phyloP scores from a whole-genome alignment of 2,329 filamentous ascomycete species.

The Ophiostoma ips region DNA sequence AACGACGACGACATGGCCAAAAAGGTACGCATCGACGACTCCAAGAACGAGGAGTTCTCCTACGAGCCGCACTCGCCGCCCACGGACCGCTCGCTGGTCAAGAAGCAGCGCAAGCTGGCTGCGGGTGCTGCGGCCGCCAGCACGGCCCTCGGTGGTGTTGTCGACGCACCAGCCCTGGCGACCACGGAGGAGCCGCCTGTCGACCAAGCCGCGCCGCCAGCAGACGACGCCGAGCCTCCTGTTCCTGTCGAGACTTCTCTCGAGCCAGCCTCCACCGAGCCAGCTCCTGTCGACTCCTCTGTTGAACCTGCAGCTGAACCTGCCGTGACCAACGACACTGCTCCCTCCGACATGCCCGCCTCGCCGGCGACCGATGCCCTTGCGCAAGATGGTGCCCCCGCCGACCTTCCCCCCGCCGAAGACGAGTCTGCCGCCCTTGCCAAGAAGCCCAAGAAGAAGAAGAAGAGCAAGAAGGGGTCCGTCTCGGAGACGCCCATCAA shows the following conservation, averaged over 20 bases:
- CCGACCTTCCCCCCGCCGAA: no score
- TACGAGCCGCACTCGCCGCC: neutral
- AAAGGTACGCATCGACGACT: neutral
- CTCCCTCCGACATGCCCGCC: no score
- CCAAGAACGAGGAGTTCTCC: neutral
- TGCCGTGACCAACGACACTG: no score
- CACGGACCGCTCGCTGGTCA: no score
- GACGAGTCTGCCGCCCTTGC: no score
- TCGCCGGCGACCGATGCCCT: no score
- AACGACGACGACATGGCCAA: neutral
- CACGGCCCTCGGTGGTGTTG: no score
- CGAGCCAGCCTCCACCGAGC: neutral
- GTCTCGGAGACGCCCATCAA: neutral
- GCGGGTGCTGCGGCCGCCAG: slow-evolving; percentile 3
- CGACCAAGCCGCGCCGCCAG: neutral
- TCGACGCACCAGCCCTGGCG: no score
- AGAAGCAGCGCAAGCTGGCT: slow-evolving; percentile 10
- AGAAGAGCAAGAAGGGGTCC: no score
- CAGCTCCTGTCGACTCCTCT: neutral
- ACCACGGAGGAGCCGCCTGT: neutral
- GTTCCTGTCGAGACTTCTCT: neutral
- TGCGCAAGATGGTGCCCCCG: no score
- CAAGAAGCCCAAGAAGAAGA: no score
- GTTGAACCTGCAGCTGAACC: neutral
- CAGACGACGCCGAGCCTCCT: neutral